Evolutionary conservation across 768 basidiomycete genomes (phyloP), one percentile per base, ranked within the genome.

Genomic region (Rhodocollybia butyracea): DNA sequence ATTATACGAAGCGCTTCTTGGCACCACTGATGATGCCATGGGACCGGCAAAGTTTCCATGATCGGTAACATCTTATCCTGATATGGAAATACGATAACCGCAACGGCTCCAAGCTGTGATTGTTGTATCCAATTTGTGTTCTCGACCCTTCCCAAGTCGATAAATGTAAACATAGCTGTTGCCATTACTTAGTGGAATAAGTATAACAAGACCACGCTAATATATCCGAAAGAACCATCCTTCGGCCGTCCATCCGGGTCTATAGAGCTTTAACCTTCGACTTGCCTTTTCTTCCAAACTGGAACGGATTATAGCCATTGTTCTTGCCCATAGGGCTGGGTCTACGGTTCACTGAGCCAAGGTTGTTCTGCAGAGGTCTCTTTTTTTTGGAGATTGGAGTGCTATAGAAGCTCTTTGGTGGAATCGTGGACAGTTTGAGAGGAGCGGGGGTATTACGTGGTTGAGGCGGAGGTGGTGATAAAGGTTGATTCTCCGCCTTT

Each of bases 381-480:
- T 15, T 73, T 73, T 29, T 77, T 76, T n/a, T 77, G 74, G 19
- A 61, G 63, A 55, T 71, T 5, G 54, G 54, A 7, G 54, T 55
- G 13, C 29, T 74, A 39, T 81, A 82, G 60, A 73, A 76, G 36
- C 62, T 70, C 26, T 62, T 55, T n/a, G 77, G 66, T 38, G 69
- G 69, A 56, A 53, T 31, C 5, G 24, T 46, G 21, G 39, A 21
- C 13, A 68, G 63, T 30, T 63, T 70, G 46, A 67, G 68, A 11
- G 67, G 64, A 19, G 69, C 67, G 8, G 62, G 61, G 26, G 67
- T 57, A 8, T 65, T 61, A 10, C 60, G 63, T n/a, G 63, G 51
- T n/a, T 61, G 60, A 30, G 70, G 62, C 22, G 74, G 65, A 26
- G 68, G 64, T 22, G 68, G 66, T 6, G 73, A 66, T 3, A 70